These are phyloP conservation scores for Hyaloscypha finlandica DNA, from an alignment of 495 filamentous ascomycete genomes.

Conservation along the genomic window DNA sequence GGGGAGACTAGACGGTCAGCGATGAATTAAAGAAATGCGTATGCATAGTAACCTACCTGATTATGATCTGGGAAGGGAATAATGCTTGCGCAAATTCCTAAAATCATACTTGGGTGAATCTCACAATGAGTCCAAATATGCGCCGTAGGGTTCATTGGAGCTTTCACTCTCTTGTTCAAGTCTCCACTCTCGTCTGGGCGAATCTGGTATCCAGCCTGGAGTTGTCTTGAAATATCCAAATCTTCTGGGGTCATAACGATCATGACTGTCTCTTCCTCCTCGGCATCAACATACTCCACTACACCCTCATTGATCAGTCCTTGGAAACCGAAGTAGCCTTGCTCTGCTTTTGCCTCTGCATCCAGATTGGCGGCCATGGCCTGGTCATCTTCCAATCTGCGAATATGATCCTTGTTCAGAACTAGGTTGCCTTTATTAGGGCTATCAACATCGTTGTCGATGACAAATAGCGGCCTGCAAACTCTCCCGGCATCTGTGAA, in stretches of 20 bases:
- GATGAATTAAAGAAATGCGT: conserved; percentile 5
- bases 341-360: conserved; percentile 50
- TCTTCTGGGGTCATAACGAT: conserved; percentile 99
- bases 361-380: conserved; percentile 53
- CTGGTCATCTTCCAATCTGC: conserved; percentile 66
- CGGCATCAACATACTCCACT: conserved; percentile 94
- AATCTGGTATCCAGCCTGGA: conserved; percentile 65
- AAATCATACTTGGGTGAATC: conserved; percentile 98
- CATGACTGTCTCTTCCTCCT: conserved; percentile 98
- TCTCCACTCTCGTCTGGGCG: conserved; percentile 47
- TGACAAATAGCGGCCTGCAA: conserved; percentile 86
- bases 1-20: conserved; percentile 64
- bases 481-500: conserved; percentile 97
- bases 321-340: conserved; percentile 80
- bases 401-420: conserved; percentile 78
- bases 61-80: conserved; percentile 99
- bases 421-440: conserved; percentile 74
- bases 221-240: conserved; percentile 68
- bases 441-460: conserved; percentile 73
- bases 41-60: conserved; percentile 53
- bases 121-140: conserved; percentile 97
- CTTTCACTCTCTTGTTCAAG: conserved; percentile 78
- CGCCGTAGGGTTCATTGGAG: conserved; percentile 75
- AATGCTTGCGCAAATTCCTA: conserved; percentile 97
- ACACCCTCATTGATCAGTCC: conserved; percentile 77